Evolutionary conservation across 805 yeast genomes (phyloP), one percentile per base, ranked within the genome.

Genomic region (Torulaspora microellipsoides): DNA sequence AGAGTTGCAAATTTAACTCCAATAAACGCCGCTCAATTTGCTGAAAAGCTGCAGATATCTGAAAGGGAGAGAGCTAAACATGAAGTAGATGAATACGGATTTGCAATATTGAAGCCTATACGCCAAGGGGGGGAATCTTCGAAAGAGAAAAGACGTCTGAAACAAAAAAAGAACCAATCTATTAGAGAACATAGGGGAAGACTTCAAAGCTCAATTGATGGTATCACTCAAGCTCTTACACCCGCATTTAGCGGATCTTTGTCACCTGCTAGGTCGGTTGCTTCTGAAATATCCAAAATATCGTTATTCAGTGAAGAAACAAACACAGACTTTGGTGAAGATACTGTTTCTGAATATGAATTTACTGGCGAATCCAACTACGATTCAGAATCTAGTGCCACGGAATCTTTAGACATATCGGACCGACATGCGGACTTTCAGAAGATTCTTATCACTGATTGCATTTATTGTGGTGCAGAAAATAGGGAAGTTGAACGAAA

Each of bases 1-100:
- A 76, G 96, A 56, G 96, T 93, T 27, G 95, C 96, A 1, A 76
- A 76, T 27, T 67, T 89, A 45, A 83, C 90, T 6, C 83, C 95
- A 1, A 78, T 89, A 27, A 67, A 81, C 14, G 78, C 87, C 2
- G 84, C 70, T 47, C 62, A 62, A 28, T 67, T 64, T 56, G 67
- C 69, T 34, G 68, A 66, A 52, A 71, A 67, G 46, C 51, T 63
- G 17, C 71, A 66, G 45, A 53, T 64, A 12, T 65, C 69, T 1
- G 60, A 61, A 42, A 55, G 47, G 38, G 69, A 63, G 36, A 61
- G 58, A 38, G 49, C 43, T 14, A 45, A 42, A 25, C 50, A 56
- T 36, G 62, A 66, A 39, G 62, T 59, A 2, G 74, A 70, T 47
- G 72, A 68, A 34, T 66, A 66, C 49, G 71, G 73, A 0, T 69